Percentiles rank a stretch among this genome's conserved stretches.
These are phyloP conservation scores for Phytophthora crassamura DNA, from an alignment of 352 stramenopile genomes.

Conservation along the genomic window DNA sequence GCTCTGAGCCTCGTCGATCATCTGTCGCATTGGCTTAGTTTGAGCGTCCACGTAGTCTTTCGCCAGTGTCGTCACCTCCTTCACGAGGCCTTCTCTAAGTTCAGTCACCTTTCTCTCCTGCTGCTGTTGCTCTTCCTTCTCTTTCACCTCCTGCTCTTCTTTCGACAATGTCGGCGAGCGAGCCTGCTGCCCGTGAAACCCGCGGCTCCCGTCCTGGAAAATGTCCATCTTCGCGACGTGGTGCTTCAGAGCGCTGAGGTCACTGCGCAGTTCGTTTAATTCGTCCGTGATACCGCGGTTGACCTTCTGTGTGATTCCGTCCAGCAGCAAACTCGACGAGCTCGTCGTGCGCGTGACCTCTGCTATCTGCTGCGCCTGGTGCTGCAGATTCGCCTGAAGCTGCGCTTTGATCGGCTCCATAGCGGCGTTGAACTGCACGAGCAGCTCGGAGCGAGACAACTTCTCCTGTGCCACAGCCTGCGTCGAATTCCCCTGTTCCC, in stretches of 20 bases:
- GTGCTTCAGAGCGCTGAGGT: slow-evolving; percentile 64
- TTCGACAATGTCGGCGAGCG: slow-evolving; percentile 16
- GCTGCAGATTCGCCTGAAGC: slow-evolving; percentile 73
- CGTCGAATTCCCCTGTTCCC: slow-evolving; percentile 72
- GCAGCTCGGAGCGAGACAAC: slow-evolving; percentile 68
- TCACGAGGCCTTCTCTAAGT: slow-evolving; percentile 26
- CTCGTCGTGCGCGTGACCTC: slow-evolving; percentile 68
- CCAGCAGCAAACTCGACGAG: slow-evolving; percentile 63
- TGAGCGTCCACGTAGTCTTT: slow-evolving; percentile 34
- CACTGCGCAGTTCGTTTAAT: slow-evolving; percentile 52
- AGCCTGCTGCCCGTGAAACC: slow-evolving; percentile 4
- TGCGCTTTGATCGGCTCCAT: slow-evolving; percentile 85
- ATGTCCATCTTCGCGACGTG: slow-evolving; percentile 54
- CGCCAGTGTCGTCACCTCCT: slow-evolving; percentile 20
- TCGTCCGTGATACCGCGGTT: slow-evolving; percentile 66
- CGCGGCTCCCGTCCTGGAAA: slow-evolving; percentile 25
- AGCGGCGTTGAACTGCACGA: slow-evolving; percentile 83
- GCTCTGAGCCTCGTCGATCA: slow-evolving; percentile 17
- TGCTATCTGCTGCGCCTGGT: slow-evolving; percentile 78
- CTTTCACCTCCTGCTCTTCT: slow-evolving; percentile 29
- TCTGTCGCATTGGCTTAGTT: slow-evolving; percentile 16
- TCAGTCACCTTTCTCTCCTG: slow-evolving; percentile 28
- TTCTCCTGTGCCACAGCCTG: slow-evolving; percentile 78
- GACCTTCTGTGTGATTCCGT: slow-evolving; percentile 70
- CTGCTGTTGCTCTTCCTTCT: slow-evolving; percentile 25